These are phyloP conservation scores for Cardiospermum halicacabum DNA, from an alignment of 345 rosid species.

Conservation along the genomic window DNA sequence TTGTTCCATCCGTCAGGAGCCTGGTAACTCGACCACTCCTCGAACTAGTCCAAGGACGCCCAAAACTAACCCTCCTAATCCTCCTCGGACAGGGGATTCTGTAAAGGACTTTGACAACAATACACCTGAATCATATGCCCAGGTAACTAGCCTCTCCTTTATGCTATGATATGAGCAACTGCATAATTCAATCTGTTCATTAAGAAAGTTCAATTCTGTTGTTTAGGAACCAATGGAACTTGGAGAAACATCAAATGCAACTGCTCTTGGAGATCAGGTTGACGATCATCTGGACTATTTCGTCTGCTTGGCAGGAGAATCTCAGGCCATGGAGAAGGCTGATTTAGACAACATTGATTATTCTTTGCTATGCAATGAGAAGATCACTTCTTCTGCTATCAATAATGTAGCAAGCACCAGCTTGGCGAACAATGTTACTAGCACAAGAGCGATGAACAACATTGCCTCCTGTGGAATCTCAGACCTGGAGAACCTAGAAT, in stretches of 20 bases:
- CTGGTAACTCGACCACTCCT: conserved; percentile 32
- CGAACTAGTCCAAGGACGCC: conserved; percentile 73
- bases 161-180: neutral
- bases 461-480: conserved; percentile 35
- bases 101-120: conserved; percentile 20
- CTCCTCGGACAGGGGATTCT: conserved; percentile 36
- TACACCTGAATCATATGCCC: conserved; percentile 13
- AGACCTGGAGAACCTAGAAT: conserved; percentile 64
- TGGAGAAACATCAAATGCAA: conserved; percentile 26
- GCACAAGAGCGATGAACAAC: conserved; percentile 20
- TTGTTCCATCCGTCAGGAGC: conserved; percentile 24
- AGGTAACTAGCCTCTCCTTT: conserved; percentile 28
- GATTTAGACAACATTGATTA: conserved; percentile 38
- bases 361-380: conserved; percentile 50
- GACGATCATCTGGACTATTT: conserved; percentile 23
- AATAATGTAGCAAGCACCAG: conserved; percentile 22
- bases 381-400: conserved; percentile 30
- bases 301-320: conserved; percentile 63
- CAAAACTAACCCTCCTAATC: conserved; percentile 50
- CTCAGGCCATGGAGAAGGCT: conserved; percentile 45
- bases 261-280: conserved; percentile 7
- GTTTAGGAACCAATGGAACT: conserved; percentile 33
- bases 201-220: conserved; percentile 1
- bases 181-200: neutral
- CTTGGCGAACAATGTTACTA: conserved; percentile 1